Percentiles rank a stretch among this genome's conserved stretches.
Evolutionary conservation across 257 asterid genomes (phyloP).

Genomic region (Penstemon newberryi): DNA sequence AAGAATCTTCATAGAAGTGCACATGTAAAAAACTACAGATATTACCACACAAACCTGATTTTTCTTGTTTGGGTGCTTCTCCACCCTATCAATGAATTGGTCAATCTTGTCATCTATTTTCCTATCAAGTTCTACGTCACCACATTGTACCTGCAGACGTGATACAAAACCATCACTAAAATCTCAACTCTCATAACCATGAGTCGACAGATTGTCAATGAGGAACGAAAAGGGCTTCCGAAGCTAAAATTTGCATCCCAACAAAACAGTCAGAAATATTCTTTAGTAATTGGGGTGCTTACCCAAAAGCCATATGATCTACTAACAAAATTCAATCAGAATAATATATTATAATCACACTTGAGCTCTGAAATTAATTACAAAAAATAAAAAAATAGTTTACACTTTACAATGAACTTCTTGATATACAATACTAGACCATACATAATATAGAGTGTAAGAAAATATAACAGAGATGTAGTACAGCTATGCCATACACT

Average conservation of each 20-base stretch:
- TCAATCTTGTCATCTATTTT: conserved; percentile 86
- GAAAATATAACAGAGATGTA: conserved; percentile 1
- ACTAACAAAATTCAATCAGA: not conserved
- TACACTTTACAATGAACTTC: not conserved
- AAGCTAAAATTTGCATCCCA: not conserved
- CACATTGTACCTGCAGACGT: conserved; percentile 79
- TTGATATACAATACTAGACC: not conserved
- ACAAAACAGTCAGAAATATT: conserved; percentile 1
- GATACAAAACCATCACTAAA: not conserved
- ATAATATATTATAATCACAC: not conserved
- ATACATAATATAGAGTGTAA: not conserved
- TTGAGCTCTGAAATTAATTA: not conserved
- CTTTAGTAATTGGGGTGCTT: not conserved
- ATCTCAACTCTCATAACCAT: not conserved
- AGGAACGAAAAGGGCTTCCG: not conserved
- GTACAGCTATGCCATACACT: too few relatives aligned
- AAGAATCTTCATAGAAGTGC: conserved; percentile 11
- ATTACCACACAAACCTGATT: conserved; percentile 63
- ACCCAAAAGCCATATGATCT: not conserved
- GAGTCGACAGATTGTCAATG: not conserved
- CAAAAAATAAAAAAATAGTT: not conserved
- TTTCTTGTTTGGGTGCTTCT: conserved; percentile 92
- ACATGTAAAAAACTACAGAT: conserved; percentile 15
- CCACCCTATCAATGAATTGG: conserved; percentile 86
- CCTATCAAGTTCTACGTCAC: conserved; percentile 75